Evolutionary conservation across 257 asterid species (phyloP).

Genomic region (Mitragyna speciosa): DNA sequence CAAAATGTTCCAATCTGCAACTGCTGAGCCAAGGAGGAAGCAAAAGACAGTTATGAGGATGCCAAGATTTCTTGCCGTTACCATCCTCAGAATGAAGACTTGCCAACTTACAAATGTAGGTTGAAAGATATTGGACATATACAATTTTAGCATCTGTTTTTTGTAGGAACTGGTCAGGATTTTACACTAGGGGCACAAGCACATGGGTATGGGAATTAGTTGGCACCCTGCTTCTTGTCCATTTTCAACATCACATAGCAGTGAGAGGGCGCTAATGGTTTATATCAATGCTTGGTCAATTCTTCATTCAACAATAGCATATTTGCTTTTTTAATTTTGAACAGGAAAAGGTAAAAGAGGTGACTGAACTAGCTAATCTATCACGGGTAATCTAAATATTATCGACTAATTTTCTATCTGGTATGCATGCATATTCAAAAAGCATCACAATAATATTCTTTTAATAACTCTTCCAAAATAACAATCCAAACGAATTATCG

Average conservation of each 20-base stretch:
- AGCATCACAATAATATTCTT: too few species aligned
- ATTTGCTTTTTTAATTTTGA: neutral
- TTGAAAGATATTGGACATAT: neutral
- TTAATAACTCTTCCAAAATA: too few species aligned
- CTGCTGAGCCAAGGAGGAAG: slow-evolving; percentile 32
- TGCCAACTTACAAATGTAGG: neutral
- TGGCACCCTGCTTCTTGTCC: too few species aligned
- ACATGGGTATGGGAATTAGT: slow-evolving; percentile 36
- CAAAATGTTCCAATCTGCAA: slow-evolving; percentile 73
- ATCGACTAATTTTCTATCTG: too few species aligned
- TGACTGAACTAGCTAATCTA: too few species aligned
- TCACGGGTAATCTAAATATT: too few species aligned
- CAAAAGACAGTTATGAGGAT: slow-evolving; percentile 27
- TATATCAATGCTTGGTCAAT: slow-evolving; percentile 16
- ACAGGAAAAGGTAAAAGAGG: too few species aligned
- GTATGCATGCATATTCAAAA: too few species aligned
- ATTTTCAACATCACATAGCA: too few species aligned
- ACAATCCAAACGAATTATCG: too few species aligned
- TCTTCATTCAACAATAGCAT: slow-evolving; percentile 17
- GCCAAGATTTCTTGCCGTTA: slow-evolving; percentile 37
- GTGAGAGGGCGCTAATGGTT: slow-evolving; percentile 4
- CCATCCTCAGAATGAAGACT: neutral
- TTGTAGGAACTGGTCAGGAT: neutral
- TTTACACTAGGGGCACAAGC: slow-evolving; percentile 4
- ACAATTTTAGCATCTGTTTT: slow-evolving; percentile 15